Conservation (phyloP, 306 rosid species). For the Alnus rubra region DNA sequence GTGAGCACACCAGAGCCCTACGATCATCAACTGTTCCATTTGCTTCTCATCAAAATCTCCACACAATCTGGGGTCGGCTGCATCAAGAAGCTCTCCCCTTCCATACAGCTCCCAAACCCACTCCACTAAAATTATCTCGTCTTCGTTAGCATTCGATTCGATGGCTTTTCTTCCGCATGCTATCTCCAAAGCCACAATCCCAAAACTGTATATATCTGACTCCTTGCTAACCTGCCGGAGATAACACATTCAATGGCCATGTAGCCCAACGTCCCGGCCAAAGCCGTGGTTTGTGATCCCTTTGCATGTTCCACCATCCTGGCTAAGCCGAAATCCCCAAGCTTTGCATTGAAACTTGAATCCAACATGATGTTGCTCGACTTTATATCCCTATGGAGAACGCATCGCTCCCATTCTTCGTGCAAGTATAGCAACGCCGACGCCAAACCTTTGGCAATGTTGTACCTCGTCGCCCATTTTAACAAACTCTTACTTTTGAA, state of each 20-base stretch:
- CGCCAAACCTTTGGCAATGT: neutral
- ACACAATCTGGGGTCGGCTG: conserved; percentile 20
- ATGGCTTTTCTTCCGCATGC: conserved; percentile 47
- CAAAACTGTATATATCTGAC: conserved; percentile 42
- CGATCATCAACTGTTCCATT: conserved; percentile 29
- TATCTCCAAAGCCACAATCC: conserved; percentile 50
- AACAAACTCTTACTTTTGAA: neutral
- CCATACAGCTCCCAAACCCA: conserved; percentile 46
- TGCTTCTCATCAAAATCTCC: conserved; percentile 22
- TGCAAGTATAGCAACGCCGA: neutral
- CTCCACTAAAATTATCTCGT: conserved; percentile 16
- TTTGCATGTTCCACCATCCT: neutral
- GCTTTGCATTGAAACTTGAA: neutral
- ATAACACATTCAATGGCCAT: conserved; percentile 29
- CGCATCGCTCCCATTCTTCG: neutral
- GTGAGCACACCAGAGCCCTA: conserved; percentile 30
- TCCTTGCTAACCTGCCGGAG: conserved; percentile 18
- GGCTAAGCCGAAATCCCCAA: neutral
- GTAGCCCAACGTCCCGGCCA: conserved; percentile 33
- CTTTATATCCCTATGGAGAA: neutral
- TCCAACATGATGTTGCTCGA: neutral
- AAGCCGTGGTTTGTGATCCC: neutral
- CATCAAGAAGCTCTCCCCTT: conserved; percentile 13
- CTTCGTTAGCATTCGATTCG: neutral
- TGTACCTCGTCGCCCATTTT: neutral